phyloP scores from a whole-genome alignment of 1,139 yeast species.

The Saccharomyces pastorianus region DNA sequence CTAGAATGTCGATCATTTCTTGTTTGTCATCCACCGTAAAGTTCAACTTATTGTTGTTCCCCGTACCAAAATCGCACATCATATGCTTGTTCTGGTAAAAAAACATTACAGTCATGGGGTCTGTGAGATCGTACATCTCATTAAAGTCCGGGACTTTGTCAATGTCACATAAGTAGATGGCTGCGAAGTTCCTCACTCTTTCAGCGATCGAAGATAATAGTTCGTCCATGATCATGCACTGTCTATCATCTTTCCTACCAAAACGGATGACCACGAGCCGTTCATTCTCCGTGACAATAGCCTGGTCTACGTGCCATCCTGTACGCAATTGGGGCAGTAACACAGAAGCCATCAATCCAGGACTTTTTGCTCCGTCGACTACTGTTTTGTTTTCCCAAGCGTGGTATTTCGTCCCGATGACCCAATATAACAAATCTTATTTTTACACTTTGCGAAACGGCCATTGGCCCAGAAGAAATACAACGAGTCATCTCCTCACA shows the following conservation, averaged over 20 bases:
- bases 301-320: conserved; percentile 98
- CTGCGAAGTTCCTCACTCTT: conserved; percentile 81
- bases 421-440: neutral
- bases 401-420: neutral
- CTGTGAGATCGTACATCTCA: conserved; percentile 79
- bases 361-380: neutral
- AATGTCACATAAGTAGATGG: conserved; percentile 77
- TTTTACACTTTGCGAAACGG: neutral
- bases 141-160: conserved; percentile 88
- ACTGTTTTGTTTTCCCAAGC: neutral
- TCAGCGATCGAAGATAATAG: conserved; percentile 70
- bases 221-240: conserved; percentile 89
- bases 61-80: conserved; percentile 98
- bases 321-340: conserved; percentile 79
- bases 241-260: conserved; percentile 68
- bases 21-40: conserved; percentile 74
- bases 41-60: conserved; percentile 89
- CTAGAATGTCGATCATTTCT: conserved; percentile 84
- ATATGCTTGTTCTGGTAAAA: conserved; percentile 90
- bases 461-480: neutral
- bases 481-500: neutral
- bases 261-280: conserved; percentile 80
- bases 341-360: conserved; percentile 61
- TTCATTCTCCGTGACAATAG: conserved; percentile 77
- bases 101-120: conserved; percentile 88